phyloP scores from a whole-genome alignment of 192 early-diverging fungal species.

The Mortierella antarctica region DNA sequence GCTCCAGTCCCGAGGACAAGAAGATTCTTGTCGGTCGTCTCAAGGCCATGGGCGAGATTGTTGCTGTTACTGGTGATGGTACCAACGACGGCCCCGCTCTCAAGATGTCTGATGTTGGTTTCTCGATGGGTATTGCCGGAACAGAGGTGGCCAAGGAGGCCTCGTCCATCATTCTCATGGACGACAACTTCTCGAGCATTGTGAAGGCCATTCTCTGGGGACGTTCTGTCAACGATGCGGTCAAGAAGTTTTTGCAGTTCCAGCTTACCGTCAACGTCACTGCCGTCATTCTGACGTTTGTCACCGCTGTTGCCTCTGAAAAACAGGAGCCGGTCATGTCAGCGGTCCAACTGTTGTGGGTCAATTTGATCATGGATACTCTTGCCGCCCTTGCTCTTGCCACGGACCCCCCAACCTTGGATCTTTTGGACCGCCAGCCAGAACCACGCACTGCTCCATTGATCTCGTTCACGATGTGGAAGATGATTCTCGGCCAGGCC shows the following conservation, averaged over 20 bases:
- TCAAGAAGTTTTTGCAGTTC: constrained; percentile 98
- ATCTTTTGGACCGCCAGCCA: constrained; percentile 88
- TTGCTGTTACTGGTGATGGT: constrained; percentile 98
- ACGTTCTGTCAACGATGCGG: constrained; percentile 93
- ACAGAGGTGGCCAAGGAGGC: constrained; percentile 99
- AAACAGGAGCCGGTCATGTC: constrained; percentile 84
- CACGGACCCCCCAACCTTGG: constrained; percentile 88
- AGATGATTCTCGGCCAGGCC: constrained; percentile 91
- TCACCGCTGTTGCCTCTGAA: constrained; percentile 71
- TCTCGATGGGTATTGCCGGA: constrained; percentile 98
- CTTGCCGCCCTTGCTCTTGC: constrained; percentile 96
- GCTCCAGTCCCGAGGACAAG: constrained; percentile 94
- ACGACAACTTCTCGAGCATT: constrained; percentile 97
- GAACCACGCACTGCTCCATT: constrained; percentile 81
- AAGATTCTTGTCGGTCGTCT: constrained; percentile 92
- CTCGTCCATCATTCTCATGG: constrained; percentile 93
- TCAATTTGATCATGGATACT: constrained; percentile 99
- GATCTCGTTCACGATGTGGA: constrained; percentile 94
- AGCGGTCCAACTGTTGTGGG: constrained; percentile 96
- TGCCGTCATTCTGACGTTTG: constrained; percentile 81
- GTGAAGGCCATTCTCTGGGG: constrained; percentile 98
- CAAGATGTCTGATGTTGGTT: constrained; percentile 94
- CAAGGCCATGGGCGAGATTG: constrained; percentile 91
- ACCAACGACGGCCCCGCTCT: constrained; percentile 97
- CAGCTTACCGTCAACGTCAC: constrained; percentile 97